Conservation (phyloP, 2,329 filamentous ascomycete species). For the Neonectria coccinea region DNA sequence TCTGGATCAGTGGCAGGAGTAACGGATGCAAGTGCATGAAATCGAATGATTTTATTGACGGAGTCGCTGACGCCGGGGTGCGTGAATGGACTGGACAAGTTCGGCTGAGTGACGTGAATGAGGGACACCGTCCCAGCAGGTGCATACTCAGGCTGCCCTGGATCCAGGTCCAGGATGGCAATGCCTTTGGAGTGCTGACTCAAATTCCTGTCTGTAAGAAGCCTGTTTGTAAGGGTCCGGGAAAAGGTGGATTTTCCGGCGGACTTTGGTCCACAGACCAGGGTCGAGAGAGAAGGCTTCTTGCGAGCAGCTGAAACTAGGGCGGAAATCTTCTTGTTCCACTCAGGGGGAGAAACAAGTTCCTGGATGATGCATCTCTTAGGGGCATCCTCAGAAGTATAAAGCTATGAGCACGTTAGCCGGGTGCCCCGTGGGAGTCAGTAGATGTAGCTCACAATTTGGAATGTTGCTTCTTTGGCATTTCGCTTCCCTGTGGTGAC, state of each 20-base stretch:
- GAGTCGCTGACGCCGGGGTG: slow-evolving; percentile 60
- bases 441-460: slow-evolving; percentile 59
- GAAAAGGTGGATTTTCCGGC: slow-evolving; percentile 83
- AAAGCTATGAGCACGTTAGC: slow-evolving; percentile 58
- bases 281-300: slow-evolving; percentile 55
- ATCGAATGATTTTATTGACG: slow-evolving; percentile 60
- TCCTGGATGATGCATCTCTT: slow-evolving; percentile 64
- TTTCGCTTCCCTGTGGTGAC: slow-evolving; percentile 32
- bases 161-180: slow-evolving; percentile 79
- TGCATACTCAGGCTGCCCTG: slow-evolving; percentile 80
- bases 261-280: slow-evolving; percentile 77
- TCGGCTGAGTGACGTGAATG: slow-evolving; percentile 68
- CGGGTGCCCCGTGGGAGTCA: neutral
- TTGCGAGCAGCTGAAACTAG: slow-evolving; percentile 51
- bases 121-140: slow-evolving; percentile 78
- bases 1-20: slow-evolving; percentile 74
- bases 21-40: slow-evolving; percentile 74
- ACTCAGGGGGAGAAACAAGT: slow-evolving; percentile 67
- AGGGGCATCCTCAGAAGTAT: slow-evolving; percentile 64
- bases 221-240: slow-evolving; percentile 72
- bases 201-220: slow-evolving; percentile 61
- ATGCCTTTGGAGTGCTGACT: slow-evolving; percentile 49
- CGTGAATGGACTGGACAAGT: slow-evolving; percentile 75
- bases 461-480: slow-evolving; percentile 53
- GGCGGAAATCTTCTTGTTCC: slow-evolving; percentile 70